Evolutionary conservation across 2,329 filamentous ascomycete species (phyloP), one percentile per base, ranked within the genome.

Genomic region (Aspergillus intermedius): DNA sequence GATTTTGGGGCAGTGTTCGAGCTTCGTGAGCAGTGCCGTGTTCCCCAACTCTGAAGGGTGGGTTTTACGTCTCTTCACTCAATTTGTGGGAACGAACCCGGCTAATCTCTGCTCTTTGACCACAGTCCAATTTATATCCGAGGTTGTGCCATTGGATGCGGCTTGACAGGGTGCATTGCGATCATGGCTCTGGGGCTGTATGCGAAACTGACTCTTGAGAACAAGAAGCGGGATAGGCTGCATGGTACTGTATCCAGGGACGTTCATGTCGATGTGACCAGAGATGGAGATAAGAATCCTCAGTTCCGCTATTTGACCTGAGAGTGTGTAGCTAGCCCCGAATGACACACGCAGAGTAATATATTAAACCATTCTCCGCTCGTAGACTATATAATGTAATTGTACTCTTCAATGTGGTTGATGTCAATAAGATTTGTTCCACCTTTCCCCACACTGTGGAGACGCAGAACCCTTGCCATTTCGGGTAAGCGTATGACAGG

Each of bases 1-100:
- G 9, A 42, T 60, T 1, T 57, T 62, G 30, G 59, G 59, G 4
- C 58, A 62, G 37, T 59, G 56, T 32, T 60, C 58, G 2, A 58
- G 55, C 34, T 54, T 61, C 40, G 48, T 61, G 19, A 59, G 55
- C 42, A 57, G 53, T 30, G 55, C 55, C n/a, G 52, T 54, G 12
- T 61, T 60, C 45, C 59, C 57, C 2, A 46, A 57, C 17, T 41
- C 46, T 10, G 58, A 61, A 19, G 53, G 44, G 49, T 28, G 25
- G 25, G 25, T 10, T 28, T 28, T 28, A 3, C 25, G 9, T 10
- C 9, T 9, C 9, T 28, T 9, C 21, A 22, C 5, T 28, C 7
- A 10, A 10, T 28, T 9, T 4, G 9, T 28, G 25, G 25, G 9
- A 10, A 28, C 10, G 51, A 22, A n/a, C 42, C 15, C 39, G 7